Evolutionary conservation across 371 early-diverging fungal species (phyloP).

Genomic region (Mucor mucedo): DNA sequence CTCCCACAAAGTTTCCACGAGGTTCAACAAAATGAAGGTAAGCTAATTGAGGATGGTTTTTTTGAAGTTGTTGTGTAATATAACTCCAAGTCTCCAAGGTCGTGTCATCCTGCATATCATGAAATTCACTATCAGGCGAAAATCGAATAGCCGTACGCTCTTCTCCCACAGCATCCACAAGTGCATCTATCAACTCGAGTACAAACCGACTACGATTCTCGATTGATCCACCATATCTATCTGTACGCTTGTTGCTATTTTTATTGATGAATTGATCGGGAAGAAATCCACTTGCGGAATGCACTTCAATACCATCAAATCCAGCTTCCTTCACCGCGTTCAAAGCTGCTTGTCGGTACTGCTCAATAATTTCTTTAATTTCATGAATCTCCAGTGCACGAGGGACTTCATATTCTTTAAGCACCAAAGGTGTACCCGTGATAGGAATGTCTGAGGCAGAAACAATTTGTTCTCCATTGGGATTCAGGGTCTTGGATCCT

Average conservation of each 20-base stretch:
- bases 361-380: conserved; percentile 59
- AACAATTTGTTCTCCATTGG: conserved; percentile 8
- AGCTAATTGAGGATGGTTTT: conserved; percentile 28
- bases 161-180: conserved; percentile 44
- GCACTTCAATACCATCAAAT: conserved; percentile 75
- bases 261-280: conserved; percentile 59
- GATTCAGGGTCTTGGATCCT: conserved; percentile 4
- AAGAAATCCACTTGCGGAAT: conserved; percentile 72
- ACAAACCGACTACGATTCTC: conserved; percentile 75
- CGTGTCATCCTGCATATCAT: conserved; percentile 37
- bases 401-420: conserved; percentile 17
- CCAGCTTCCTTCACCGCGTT: conserved; percentile 47
- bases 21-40: conserved; percentile 42
- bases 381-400: conserved; percentile 64
- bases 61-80: conserved; percentile 23
- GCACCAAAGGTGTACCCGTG: background rate
- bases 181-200: conserved; percentile 57
- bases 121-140: conserved; percentile 17
- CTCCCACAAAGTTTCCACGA: conserved; percentile 6
- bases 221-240: conserved; percentile 73
- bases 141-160: conserved; percentile 32
- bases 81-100: conserved; percentile 37
- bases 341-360: conserved; percentile 61
- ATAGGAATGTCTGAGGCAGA: conserved; percentile 16
- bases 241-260: conserved; percentile 57